Evolutionary conservation across 1,284 basidiomycete genomes (phyloP).

Genomic region (Trichosporon ovoides): DNA sequence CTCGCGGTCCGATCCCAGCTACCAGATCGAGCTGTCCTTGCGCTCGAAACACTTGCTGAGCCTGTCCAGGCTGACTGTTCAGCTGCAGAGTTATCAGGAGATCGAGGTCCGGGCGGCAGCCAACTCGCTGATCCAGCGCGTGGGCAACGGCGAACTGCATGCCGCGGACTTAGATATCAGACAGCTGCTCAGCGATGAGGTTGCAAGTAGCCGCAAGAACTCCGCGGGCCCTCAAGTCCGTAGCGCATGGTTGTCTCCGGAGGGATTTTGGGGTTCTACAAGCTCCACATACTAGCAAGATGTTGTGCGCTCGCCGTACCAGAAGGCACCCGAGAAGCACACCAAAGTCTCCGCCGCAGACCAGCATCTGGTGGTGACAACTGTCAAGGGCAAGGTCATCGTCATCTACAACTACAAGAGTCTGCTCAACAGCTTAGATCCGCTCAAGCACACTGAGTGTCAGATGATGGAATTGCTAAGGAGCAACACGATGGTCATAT

Average conservation of each 20-base stretch:
- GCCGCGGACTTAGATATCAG: background rate
- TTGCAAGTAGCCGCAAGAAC: background rate
- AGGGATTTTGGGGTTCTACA: background rate
- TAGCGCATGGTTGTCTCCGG: background rate
- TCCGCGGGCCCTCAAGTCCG: background rate
- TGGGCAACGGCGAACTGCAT: background rate
- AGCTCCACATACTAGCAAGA: background rate
- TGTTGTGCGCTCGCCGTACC: background rate
- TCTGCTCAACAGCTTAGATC: background rate
- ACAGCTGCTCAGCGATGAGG: background rate
- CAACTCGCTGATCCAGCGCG: background rate
- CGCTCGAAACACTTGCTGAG: background rate
- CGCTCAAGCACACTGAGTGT: background rate
- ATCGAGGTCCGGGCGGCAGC: background rate
- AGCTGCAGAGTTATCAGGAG: background rate
- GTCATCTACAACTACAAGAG: background rate
- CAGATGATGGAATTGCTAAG: background rate
- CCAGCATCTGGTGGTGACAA: background rate
- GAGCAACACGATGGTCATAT: constrained; percentile 1
- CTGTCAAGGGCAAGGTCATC: background rate
- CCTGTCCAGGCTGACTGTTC: background rate
- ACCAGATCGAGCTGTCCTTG: background rate
- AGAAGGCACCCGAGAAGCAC: background rate
- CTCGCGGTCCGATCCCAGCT: background rate
- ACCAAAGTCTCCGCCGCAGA: background rate